Conservation (phyloP, 2,329 filamentous ascomycete genomes). For the Stachybotrys chlorohalonatus region DNA sequence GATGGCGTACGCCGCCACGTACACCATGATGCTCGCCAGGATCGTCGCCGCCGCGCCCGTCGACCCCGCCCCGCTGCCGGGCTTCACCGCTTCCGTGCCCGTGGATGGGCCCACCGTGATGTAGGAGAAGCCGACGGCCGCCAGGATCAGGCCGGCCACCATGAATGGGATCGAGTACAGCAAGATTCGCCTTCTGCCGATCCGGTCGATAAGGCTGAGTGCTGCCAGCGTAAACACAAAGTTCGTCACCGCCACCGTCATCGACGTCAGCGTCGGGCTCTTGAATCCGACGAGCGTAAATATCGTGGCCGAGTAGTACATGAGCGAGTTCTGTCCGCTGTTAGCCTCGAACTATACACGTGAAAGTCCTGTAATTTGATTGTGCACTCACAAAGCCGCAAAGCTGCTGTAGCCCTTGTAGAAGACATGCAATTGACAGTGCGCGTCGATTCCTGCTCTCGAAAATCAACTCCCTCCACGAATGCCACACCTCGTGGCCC, state of each 20-base stretch:
- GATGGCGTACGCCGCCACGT: conserved; percentile 77
- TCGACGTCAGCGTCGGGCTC: conserved; percentile 69
- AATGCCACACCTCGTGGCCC: conserved; percentile 19
- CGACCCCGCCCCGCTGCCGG: conserved; percentile 9
- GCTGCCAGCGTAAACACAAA: conserved; percentile 71
- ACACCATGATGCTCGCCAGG: conserved; percentile 67
- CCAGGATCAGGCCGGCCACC: conserved; percentile 61
- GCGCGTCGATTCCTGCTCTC: conserved; percentile 63
- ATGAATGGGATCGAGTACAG: conserved; percentile 80
- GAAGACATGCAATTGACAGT: conserved; percentile 72
- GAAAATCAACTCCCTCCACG: conserved; percentile 44
- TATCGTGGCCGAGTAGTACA: conserved; percentile 85
- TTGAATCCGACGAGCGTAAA: conserved; percentile 70
- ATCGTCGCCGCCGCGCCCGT: conserved; percentile 45
- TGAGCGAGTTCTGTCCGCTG: conserved; percentile 61
- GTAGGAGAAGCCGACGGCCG: conserved; percentile 63
- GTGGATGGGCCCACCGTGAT: conserved; percentile 35
- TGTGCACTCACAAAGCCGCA: conserved; percentile 63
- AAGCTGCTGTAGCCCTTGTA: conserved; percentile 82
- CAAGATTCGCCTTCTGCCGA: conserved; percentile 72
- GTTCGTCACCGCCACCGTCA: conserved; percentile 75
- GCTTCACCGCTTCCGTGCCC: conserved; percentile 8
- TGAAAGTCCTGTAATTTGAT: neutral
- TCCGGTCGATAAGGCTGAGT: conserved; percentile 66
- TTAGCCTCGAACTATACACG: too few species aligned